Base-by-base conservation (phyloP, 2,329 filamentous ascomycete species). In the Fusarium verrucosum region DNA sequence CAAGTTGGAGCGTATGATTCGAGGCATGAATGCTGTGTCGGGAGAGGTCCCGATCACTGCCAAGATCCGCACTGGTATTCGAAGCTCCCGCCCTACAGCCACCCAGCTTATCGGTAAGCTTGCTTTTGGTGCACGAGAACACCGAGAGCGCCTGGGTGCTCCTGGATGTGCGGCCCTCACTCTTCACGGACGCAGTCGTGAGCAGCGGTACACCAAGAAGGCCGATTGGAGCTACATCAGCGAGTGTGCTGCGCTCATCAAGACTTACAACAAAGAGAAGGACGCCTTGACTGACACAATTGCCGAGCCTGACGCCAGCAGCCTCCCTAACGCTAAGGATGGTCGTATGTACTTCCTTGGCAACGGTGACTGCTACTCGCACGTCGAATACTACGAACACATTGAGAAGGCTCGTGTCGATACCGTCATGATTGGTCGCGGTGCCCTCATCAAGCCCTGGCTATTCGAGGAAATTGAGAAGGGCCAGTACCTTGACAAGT, bases 221-320 rank as follows among this genome's bases (percentile, higher is more conserved):
- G 95, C 95, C n/a, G 92, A 99, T 77, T 99, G 95, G 95, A 81
- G 83, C 40, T 99, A 98, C 78, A 98, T 99, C 68, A 88, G 91
- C 50, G 91, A 97, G 74, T 96, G 92, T 71, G 90, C 94, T 4
- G 88, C 90, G 7, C 84, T 98, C 54, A 90, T 99, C 78, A 90
- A 92, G 76, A 83, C 86, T 7, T 89, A 97, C 72, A 93, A 94
- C 73, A 81, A 86, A 57, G 85, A 91, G 74, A 85, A 85, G 52
- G 87, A 88, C 63, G 80, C 80, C 5, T 76, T 90, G 16, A 83
- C 86, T 7, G 95, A 99, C 76, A 99, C 95, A 1, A 81, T 87
- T 32, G 83, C 82, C 30, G 92, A 96, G 73, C 83, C 91, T 0
- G 94, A 98, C 74, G 84, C 85, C 26, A 89, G 91, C 67, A 89